A percentile compares a stretch with the other conserved stretches of the same genome.
These are phyloP conservation scores for Diplogelasinospora grovesii DNA, from an alignment of 495 filamentous ascomycete species.

Conservation along the genomic window DNA sequence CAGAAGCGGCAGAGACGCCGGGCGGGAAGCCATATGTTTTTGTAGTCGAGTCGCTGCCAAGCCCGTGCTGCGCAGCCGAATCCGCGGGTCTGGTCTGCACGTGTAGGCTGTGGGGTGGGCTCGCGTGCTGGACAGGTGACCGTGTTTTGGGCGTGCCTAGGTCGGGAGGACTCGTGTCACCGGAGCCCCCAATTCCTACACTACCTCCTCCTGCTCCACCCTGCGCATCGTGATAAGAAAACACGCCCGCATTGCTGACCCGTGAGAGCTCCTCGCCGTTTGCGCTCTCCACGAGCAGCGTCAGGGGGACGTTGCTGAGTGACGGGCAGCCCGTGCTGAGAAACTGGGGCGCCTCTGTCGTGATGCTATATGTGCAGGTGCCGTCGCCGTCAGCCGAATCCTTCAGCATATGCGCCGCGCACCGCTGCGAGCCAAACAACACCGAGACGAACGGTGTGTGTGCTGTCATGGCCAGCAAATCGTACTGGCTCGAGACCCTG, in stretches of 20 bases:
- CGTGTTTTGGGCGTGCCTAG: slow-evolving; percentile 37
- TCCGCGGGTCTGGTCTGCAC: slow-evolving; percentile 20
- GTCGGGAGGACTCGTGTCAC: slow-evolving; percentile 37
- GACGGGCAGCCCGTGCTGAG: slow-evolving; percentile 58
- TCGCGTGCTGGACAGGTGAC: slow-evolving; percentile 37
- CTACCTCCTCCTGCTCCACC: slow-evolving; percentile 26
- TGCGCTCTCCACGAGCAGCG: slow-evolving; percentile 62
- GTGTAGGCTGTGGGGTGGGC: slow-evolving; percentile 29
- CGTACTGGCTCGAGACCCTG: slow-evolving; percentile 66
- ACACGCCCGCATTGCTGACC: slow-evolving; percentile 61
- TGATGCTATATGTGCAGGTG: slow-evolving; percentile 62
- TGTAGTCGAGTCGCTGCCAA: slow-evolving; percentile 29
- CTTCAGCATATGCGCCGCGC: slow-evolving; percentile 55
- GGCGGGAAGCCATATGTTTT: slow-evolving; percentile 43
- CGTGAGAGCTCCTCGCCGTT: slow-evolving; percentile 54
- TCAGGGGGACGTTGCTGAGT: slow-evolving; percentile 61
- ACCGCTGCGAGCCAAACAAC: slow-evolving; percentile 67
- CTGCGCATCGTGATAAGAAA: slow-evolving; percentile 55
- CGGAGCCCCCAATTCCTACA: slow-evolving; percentile 20
- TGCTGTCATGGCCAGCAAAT: slow-evolving; percentile 50
- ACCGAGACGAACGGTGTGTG: slow-evolving; percentile 54
- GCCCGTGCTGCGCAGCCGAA: slow-evolving; percentile 22
- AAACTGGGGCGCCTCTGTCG: slow-evolving; percentile 66
- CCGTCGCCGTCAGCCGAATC: slow-evolving; percentile 50
- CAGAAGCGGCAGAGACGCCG: slow-evolving; percentile 31